These are phyloP conservation scores for Clohesyomyces aquaticus DNA, from an alignment of 495 filamentous ascomycete species.

Conservation along the genomic window DNA sequence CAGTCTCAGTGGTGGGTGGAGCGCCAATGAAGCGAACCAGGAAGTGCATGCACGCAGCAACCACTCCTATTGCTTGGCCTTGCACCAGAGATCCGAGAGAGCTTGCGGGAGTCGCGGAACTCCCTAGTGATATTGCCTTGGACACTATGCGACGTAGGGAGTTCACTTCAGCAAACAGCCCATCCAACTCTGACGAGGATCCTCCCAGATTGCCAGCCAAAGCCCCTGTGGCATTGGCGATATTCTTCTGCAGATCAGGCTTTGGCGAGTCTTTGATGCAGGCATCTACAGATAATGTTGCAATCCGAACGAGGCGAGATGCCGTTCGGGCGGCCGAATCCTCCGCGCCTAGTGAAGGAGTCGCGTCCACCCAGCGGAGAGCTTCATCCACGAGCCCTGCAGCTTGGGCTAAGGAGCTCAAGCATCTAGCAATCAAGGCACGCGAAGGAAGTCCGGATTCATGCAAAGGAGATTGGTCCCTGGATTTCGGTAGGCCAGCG, in stretches of 20 bases:
- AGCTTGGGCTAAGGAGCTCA: slow-evolving; percentile 35
- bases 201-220: slow-evolving; percentile 32
- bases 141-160: slow-evolving; percentile 36
- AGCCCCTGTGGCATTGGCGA: slow-evolving; percentile 16
- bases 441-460: background rate
- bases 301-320: slow-evolving; percentile 13
- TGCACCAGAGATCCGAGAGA: background rate
- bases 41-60: slow-evolving; percentile 32
- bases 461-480: background rate
- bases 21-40: slow-evolving; percentile 27
- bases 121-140: slow-evolving; percentile 14
- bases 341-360: background rate
- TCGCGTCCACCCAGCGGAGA: slow-evolving; percentile 20
- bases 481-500: slow-evolving; percentile 18
- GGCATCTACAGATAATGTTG: slow-evolving; percentile 28
- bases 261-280: slow-evolving; percentile 5
- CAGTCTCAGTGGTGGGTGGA: background rate
- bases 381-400: slow-evolving; percentile 32
- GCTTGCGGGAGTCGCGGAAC: background rate
- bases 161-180: slow-evolving; percentile 35
- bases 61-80: slow-evolving; percentile 10
- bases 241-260: slow-evolving; percentile 7
- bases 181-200: slow-evolving; percentile 36
- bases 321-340: slow-evolving; percentile 21
- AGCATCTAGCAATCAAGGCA: background rate